A percentile compares a stretch with the other conserved stretches of the same genome.
Conservation (phyloP, 441 rosid species). For the Erodium moschatum region DNA sequence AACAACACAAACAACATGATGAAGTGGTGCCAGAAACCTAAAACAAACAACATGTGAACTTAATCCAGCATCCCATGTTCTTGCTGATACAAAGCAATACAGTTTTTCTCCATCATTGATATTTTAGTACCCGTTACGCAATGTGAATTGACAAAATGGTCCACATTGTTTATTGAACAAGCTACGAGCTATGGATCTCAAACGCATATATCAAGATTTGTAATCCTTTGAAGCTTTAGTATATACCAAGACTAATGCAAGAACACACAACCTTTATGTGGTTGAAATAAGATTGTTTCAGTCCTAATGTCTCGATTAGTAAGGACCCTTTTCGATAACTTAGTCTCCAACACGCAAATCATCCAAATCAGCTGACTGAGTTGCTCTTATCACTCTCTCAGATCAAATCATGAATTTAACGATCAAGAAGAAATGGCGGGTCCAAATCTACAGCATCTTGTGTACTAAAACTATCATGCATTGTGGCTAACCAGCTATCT, state of each 20-base stretch:
- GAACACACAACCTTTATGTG: neutral
- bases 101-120: neutral
- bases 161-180: slow-evolving; percentile 14
- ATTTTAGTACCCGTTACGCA: neutral
- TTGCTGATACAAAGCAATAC: slow-evolving; percentile 4
- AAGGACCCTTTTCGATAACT: neutral
- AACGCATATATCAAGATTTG: neutral
- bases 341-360: neutral
- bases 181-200: neutral
- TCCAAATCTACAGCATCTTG: slow-evolving; percentile 24
- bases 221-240: neutral
- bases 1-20: slow-evolving; percentile 7
- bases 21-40: neutral
- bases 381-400: slow-evolving; percentile 6
- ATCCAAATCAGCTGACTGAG: slow-evolving; percentile 25
- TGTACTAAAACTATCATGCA: slow-evolving; percentile 22
- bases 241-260: neutral
- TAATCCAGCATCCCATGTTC: slow-evolving; percentile 10
- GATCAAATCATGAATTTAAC: slow-evolving; percentile 17
- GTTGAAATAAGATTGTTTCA: neutral
- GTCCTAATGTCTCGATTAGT: neutral
- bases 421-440: slow-evolving; percentile 20
- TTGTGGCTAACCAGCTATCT: slow-evolving; percentile 15
- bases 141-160: slow-evolving; percentile 14
- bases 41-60: neutral